Evolutionary conservation across 2,329 filamentous ascomycete genomes (phyloP).

Genomic region (Colletotrichum sp.): DNA sequence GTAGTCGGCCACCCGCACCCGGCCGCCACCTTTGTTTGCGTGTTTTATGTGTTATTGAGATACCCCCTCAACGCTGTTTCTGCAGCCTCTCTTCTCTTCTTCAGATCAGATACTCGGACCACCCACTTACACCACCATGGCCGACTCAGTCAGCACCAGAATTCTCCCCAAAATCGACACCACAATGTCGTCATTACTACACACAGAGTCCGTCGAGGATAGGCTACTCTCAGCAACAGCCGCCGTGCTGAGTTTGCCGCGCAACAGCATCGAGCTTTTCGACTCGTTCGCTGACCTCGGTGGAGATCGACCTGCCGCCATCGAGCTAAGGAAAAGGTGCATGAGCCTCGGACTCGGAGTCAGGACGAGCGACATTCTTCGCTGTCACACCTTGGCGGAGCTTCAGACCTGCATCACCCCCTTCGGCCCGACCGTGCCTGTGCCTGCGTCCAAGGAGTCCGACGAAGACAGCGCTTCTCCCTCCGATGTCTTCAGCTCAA

Average conservation of each 20-base stretch:
- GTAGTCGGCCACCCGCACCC: conserved; percentile 5
- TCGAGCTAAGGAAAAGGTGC: conserved; percentile 35
- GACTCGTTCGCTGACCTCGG: conserved; percentile 51
- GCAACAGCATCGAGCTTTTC: conserved; percentile 34
- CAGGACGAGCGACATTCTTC: conserved; percentile 43
- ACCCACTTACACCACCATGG: conserved; percentile 9
- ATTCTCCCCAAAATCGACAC: conserved; percentile 27
- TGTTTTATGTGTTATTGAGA: conserved; percentile 18
- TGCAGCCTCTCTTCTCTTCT: conserved; percentile 3
- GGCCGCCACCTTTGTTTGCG: neutral
- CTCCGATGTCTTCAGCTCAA: conserved; percentile 23
- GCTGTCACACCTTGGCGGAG: conserved; percentile 47
- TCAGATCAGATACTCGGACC: conserved; percentile 11
- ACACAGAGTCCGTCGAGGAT: conserved; percentile 28
- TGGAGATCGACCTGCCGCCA: conserved; percentile 40
- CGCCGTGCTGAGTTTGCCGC: conserved; percentile 37
- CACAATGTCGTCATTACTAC: conserved; percentile 7
- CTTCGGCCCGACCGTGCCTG: neutral
- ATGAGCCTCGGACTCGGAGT: conserved; percentile 38
- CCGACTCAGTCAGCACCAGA: conserved; percentile 7
- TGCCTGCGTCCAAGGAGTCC: conserved; percentile 6
- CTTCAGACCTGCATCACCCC: conserved; percentile 45
- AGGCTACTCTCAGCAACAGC: conserved; percentile 37
- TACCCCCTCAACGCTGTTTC: conserved; percentile 11
- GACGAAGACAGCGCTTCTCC: conserved; percentile 13